These are phyloP conservation scores for Solanum acaule DNA, from an alignment of 257 asterid genomes.

Conservation along the genomic window DNA sequence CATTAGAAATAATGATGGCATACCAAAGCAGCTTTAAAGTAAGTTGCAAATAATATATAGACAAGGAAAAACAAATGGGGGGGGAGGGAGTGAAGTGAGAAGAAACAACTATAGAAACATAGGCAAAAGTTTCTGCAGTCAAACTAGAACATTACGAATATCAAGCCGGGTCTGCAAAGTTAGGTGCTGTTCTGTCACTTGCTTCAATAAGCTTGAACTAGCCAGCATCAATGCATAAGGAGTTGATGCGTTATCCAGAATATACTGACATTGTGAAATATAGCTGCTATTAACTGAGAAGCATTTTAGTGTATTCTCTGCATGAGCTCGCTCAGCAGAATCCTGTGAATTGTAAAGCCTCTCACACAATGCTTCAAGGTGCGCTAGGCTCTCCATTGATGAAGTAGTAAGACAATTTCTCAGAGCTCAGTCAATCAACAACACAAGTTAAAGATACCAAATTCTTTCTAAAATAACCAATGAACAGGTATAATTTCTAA, in stretches of 20 bases:
- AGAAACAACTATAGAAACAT: not conserved
- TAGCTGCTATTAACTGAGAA: conserved; percentile 85
- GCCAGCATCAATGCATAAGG: conserved; percentile 99
- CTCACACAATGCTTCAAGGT: conserved; percentile 93
- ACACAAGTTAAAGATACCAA: not conserved
- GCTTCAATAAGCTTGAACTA: conserved; percentile 99
- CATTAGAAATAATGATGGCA: not conserved
- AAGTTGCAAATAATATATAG: not conserved
- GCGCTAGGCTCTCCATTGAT: conserved; percentile 95
- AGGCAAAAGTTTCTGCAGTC: conserved; percentile 2
- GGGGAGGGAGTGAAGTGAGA: not conserved
- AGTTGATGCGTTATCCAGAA: conserved; percentile 94
- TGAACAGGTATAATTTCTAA: not conserved
- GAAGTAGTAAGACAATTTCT: conserved; percentile 4
- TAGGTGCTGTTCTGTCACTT: conserved; percentile 94
- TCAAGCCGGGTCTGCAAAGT: conserved; percentile 97
- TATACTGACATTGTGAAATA: conserved; percentile 95
- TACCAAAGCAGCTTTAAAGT: not conserved
- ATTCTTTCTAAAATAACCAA: not conserved
- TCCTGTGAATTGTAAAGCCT: conserved; percentile 96
- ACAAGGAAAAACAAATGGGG: not conserved
- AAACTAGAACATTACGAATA: conserved; percentile 68
- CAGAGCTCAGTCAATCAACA: conserved; percentile 2
- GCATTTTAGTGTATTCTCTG: conserved; percentile 95
- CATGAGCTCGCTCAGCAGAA: conserved; percentile 91